These are phyloP conservation scores for Colletotrichum filicis DNA, from an alignment of 2,329 filamentous ascomycete species.

Conservation along the genomic window DNA sequence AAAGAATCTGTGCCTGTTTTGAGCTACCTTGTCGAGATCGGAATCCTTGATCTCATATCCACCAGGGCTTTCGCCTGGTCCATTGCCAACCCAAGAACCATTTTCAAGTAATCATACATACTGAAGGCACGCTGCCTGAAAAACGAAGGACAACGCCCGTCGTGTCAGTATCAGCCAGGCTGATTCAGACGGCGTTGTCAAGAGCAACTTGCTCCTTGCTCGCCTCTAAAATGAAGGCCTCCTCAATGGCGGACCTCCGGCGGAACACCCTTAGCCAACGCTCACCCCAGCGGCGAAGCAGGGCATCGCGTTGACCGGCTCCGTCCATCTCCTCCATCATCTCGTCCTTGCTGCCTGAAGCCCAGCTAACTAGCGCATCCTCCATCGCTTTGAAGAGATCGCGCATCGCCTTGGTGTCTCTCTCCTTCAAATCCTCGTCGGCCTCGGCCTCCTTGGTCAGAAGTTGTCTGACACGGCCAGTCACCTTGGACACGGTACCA, in stretches of 20 bases:
- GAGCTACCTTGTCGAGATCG: not conserved
- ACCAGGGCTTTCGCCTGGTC: not conserved
- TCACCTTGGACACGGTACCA: slow-evolving; percentile 91
- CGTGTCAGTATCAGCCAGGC: not conserved
- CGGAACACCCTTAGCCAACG: slow-evolving; percentile 89
- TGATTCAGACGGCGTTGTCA: slow-evolving; percentile 13
- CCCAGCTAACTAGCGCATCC: slow-evolving; percentile 79
- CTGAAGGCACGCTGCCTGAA: not conserved
- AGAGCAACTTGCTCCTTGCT: slow-evolving; percentile 36
- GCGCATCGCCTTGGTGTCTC: slow-evolving; percentile 80
- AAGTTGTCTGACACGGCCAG: slow-evolving; percentile 85
- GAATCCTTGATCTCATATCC: not conserved
- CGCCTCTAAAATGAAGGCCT: slow-evolving; percentile 66
- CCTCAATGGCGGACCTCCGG: slow-evolving; percentile 86
- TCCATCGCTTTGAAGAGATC: slow-evolving; percentile 85
- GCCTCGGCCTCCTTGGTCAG: slow-evolving; percentile 57
- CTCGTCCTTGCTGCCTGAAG: slow-evolving; percentile 77
- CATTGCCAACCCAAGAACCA: not conserved
- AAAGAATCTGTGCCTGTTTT: not conserved
- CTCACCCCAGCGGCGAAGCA: slow-evolving; percentile 83
- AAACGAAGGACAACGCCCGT: not conserved
- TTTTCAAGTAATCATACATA: slow-evolving; percentile 22
- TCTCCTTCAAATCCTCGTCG: slow-evolving; percentile 73
- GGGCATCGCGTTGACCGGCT: slow-evolving; percentile 66
- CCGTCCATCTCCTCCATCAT: slow-evolving; percentile 77